Base-by-base conservation (phyloP, 148 eudicot genomes). In the Camellia japonica region DNA sequence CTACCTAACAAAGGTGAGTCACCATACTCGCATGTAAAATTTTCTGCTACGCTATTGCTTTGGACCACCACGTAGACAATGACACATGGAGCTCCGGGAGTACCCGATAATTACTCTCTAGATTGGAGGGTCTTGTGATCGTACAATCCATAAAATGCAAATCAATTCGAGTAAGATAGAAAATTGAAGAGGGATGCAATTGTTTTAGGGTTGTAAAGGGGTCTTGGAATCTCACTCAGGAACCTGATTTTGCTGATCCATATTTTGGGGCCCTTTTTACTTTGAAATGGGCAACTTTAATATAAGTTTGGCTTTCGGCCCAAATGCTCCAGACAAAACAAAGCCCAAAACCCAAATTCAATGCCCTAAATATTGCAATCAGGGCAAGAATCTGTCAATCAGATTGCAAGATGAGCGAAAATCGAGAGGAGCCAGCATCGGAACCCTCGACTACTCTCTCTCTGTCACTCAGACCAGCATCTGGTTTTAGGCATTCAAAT, bases 391-490 rank as follows among this genome's bases (percentile, higher is more conserved):
- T 62, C 8, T 13, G 65, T 76, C 59, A 19, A 10, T 15, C 30
- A 42, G 38, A 52, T 38, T 76, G 79, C 79, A 76, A 76, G 71
- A 76, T 76, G 79, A 69, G 79, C 65, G 38, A 52, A 20, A 64
- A 76, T 12, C 70, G 71, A 49, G 38, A 76, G 71, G 79, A 49
- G 60, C 12, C 30, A 20, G 60, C 44, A 47, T 64, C 52, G 58
- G 79, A 76, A 49, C 79, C 79, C 70, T 76, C 79, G 5, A 76
- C 79, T 46, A 56, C 70, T 54, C 79, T 76, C 15, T 76, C 70
- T 47, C 79, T 76, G 46, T 43, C 79, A 64, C 70, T 64, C 71
- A 64, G 47, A 49, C 46, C 71, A 47, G 5, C 71, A 76, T 44
- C 49, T 9, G 18, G 10, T n/a, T 12, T 19, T 76, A 60, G n/a